Percentiles rank a stretch among this genome's conserved stretches.
Evolutionary conservation across 495 filamentous ascomycete genomes (phyloP).

Genomic region (Collariella sp.): DNA sequence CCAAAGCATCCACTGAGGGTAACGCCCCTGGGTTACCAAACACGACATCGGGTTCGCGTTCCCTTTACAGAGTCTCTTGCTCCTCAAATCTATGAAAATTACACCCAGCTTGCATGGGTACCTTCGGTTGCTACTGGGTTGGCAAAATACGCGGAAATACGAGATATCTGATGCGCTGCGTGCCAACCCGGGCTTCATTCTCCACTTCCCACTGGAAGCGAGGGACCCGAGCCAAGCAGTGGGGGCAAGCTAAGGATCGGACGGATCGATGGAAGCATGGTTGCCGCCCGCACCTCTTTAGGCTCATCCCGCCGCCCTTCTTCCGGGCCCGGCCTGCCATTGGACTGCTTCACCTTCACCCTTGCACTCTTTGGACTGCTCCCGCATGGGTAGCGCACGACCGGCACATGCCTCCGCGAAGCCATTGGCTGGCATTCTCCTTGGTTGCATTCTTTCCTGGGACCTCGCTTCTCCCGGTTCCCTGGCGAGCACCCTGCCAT

Average conservation of each 20-base stretch:
- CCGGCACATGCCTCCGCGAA: constrained; percentile 5
- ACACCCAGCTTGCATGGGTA: too few species aligned
- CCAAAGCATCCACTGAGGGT: too few species aligned
- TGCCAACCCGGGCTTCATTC: too few species aligned
- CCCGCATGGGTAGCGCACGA: constrained; percentile 12
- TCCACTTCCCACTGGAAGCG: too few species aligned
- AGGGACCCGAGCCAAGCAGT: neutral
- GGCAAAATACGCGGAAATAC: too few species aligned
- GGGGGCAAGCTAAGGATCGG: constrained; percentile 14
- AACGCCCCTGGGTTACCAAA: too few species aligned
- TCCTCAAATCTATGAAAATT: too few species aligned
- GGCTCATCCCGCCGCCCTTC: constrained; percentile 27
- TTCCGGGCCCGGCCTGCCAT: constrained; percentile 15
- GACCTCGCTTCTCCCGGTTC: neutral
- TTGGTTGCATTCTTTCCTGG: neutral
- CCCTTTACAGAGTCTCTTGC: too few species aligned
- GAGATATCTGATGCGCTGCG: too few species aligned
- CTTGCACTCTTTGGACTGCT: constrained; percentile 14
- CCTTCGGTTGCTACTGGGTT: too few species aligned
- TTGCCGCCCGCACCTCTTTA: constrained; percentile 22
- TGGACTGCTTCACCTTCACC: constrained; percentile 13
- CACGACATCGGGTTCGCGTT: too few species aligned
- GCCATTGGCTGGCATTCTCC: neutral
- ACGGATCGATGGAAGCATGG: constrained; percentile 18
- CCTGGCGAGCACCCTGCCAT: neutral